Conservation (phyloP, 2,329 filamentous ascomycete species). For the Paramyrothecium roridum region DNA sequence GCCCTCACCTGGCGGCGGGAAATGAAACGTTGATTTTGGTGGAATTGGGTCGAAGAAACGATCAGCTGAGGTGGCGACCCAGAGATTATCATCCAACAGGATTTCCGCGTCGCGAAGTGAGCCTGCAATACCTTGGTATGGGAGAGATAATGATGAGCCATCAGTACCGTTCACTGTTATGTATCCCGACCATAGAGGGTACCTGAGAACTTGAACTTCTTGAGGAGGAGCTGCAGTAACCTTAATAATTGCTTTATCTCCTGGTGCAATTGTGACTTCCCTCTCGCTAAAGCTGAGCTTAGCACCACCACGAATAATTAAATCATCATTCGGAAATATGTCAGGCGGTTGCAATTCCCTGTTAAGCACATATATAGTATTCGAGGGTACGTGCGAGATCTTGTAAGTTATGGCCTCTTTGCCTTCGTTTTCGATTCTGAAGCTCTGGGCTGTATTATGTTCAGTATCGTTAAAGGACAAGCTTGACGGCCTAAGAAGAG, state of each 20-base stretch:
- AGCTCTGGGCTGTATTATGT: conserved; percentile 41
- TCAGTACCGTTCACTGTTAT: conserved; percentile 32
- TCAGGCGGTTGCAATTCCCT: conserved; percentile 1
- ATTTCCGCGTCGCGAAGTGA: conserved; percentile 7
- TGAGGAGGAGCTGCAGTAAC: conserved; percentile 25
- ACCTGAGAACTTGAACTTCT: conserved; percentile 17
- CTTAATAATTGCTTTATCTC: conserved; percentile 19
- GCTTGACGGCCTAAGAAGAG: conserved; percentile 44
- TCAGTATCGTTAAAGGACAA: conserved; percentile 57
- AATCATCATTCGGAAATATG: conserved; percentile 14
- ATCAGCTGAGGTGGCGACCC: not conserved
- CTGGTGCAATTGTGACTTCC: conserved; percentile 30
- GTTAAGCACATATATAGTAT: conserved; percentile 43
- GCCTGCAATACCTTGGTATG: conserved; percentile 31
- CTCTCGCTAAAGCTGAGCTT: conserved; percentile 27
- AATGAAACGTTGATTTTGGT: not conserved
- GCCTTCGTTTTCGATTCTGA: conserved; percentile 49
- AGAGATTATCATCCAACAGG: not conserved
- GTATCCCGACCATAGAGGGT: conserved; percentile 41
- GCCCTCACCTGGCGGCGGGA: not conserved
- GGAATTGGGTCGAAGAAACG: not conserved
- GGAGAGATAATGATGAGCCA: conserved; percentile 28
- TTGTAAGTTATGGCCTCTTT: conserved; percentile 41
- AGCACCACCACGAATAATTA: conserved; percentile 21
- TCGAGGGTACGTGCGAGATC: conserved; percentile 38